Percentiles rank a stretch among this genome's conserved stretches.
Conservation (phyloP, 2,329 filamentous ascomycete species). For the Colletotrichum magnum region DNA sequence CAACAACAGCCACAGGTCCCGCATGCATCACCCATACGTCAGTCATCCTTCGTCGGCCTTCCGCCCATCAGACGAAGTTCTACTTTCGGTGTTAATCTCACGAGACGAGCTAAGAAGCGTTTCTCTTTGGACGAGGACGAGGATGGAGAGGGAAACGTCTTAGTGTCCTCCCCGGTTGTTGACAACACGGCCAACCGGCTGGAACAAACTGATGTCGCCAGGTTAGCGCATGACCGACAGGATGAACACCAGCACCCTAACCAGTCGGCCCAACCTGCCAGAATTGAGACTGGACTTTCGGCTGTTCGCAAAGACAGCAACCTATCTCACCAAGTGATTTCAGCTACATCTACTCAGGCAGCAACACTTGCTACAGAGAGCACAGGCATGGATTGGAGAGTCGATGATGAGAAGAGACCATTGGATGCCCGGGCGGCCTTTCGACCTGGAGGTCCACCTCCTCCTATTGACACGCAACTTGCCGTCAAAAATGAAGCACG, state of each 20-base stretch:
- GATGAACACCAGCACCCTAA: not conserved
- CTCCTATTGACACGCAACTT: slow-evolving; percentile 23
- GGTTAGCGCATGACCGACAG: slow-evolving; percentile 4
- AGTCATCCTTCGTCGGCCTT: slow-evolving; percentile 68
- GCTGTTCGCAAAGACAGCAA: slow-evolving; percentile 25
- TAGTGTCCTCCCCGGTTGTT: slow-evolving; percentile 10
- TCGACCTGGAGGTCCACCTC: slow-evolving; percentile 18
- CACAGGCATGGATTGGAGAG: slow-evolving; percentile 25
- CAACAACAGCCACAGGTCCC: slow-evolving; percentile 30
- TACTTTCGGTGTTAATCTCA: slow-evolving; percentile 63
- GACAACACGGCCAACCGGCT: slow-evolving; percentile 9
- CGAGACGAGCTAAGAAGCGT: slow-evolving; percentile 51
- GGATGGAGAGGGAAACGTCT: slow-evolving; percentile 24
- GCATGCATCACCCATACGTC: slow-evolving; percentile 53
- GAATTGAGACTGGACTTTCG: slow-evolving; percentile 23
- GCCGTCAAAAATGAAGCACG: slow-evolving; percentile 39
- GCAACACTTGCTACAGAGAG: slow-evolving; percentile 34
- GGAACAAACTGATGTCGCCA: not conserved
- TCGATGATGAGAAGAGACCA: slow-evolving; percentile 35
- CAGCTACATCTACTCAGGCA: slow-evolving; percentile 36
- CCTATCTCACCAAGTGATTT: slow-evolving; percentile 18
- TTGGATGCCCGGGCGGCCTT: slow-evolving; percentile 25
- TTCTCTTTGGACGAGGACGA: slow-evolving; percentile 53
- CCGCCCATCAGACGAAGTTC: slow-evolving; percentile 72
- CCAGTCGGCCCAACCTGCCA: slow-evolving; percentile 18